Evolutionary conservation across 2,329 filamentous ascomycete genomes (phyloP), one percentile per base, ranked within the genome.

Genomic region (Aspergillus fumigatus): DNA sequence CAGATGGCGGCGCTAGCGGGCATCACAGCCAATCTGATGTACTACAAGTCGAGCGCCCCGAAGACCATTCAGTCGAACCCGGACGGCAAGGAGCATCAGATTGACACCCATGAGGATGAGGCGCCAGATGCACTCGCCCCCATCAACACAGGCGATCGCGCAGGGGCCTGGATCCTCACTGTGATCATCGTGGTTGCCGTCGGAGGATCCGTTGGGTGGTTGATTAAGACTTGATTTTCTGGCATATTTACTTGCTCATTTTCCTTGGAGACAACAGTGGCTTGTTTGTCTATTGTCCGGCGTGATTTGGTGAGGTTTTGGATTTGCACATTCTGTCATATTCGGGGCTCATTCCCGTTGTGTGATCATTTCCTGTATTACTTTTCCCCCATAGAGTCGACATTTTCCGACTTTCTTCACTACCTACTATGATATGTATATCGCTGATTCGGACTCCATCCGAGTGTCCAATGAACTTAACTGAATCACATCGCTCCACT

Each of bases 1-100:
- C 84, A 88, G 76, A 86, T 88, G 83, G 84, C 82, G 61, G 85
- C 84, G 0, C 73, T 89, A 26, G 80, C 82, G 23, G 82, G 84
- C 10, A 73, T 88, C 60, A 84, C 85, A 73, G 85, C 84, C 60
- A 82, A 79, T 52, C 75, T 87, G 8, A 73, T 84, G 47, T 70
- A 74, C 43, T 67, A 69, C 11, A 69, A 71, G 1, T 75, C 82
- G 7, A 85, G 84, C 0, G 74, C 77, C 3, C 60, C 60, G 17
- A 53, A 54, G 14, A 60, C 59, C 26, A n/a, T 47, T 9, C 4
- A 26, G 4, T 7, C 51, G 21, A 66, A 74, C 11, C 80, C 78
- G 3, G 85, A 85, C 27, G 86, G 86, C 41, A 88, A 60, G 17
- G 73, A 70, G 27, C 53, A 66, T 47, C 52, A 68, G 67, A 27